Percentiles rank a stretch among this genome's conserved stretches.
These are phyloP conservation scores for Echinosophora koreensis DNA, from an alignment of 306 rosid species.

Conservation along the genomic window DNA sequence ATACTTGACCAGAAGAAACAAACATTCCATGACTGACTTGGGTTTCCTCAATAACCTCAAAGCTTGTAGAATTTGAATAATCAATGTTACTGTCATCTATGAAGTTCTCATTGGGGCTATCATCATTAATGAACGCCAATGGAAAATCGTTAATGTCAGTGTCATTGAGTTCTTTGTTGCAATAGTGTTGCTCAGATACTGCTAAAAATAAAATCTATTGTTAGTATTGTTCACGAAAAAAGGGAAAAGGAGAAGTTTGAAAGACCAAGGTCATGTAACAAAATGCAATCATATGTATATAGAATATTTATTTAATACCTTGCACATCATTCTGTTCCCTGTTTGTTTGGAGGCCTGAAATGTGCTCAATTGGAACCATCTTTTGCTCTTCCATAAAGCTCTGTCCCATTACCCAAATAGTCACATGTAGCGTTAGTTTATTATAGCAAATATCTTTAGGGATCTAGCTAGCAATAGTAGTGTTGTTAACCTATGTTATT, in stretches of 20 bases:
- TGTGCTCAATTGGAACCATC: conserved; percentile 70
- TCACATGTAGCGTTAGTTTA: neutral
- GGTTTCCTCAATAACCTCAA: conserved; percentile 77
- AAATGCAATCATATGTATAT: neutral
- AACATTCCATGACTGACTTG: conserved; percentile 80
- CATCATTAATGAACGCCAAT: conserved; percentile 67
- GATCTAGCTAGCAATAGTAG: too few species aligned
- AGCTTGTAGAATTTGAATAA: conserved; percentile 75
- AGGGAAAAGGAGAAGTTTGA: neutral
- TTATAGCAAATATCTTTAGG: too few species aligned
- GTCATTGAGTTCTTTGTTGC: conserved; percentile 53
- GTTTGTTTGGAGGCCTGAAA: conserved; percentile 59
- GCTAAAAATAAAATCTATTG: conserved; percentile 20
- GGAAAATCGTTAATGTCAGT: conserved; percentile 61
- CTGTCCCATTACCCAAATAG: conserved; percentile 53
- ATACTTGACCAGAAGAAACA: conserved; percentile 75
- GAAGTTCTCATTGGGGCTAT: conserved; percentile 57
- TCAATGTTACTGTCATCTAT: conserved; percentile 64
- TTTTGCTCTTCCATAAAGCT: conserved; percentile 74
- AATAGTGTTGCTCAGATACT: conserved; percentile 48
- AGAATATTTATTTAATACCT: conserved; percentile 53
- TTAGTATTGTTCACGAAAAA: neutral
- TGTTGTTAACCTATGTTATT: too few species aligned
- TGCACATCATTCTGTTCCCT: conserved; percentile 62
- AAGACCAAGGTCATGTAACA: neutral